phyloP scores from a whole-genome alignment of 2,329 filamentous ascomycete species.

The Ceratocystis albifundus region DNA sequence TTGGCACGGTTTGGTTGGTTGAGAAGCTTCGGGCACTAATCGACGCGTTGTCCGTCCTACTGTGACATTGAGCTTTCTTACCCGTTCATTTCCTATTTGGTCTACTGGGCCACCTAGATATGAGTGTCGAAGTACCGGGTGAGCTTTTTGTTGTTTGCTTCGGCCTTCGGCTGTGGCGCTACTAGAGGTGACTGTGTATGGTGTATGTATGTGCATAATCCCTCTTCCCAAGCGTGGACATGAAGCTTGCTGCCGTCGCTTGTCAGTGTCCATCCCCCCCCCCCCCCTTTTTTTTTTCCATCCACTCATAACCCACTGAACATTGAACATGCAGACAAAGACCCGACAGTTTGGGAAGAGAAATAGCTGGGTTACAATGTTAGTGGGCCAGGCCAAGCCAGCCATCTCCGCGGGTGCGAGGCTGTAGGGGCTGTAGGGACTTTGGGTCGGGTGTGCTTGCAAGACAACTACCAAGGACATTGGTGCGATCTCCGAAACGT shows the following conservation, averaged over 20 bases:
- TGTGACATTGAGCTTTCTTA: not conserved
- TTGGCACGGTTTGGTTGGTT: slow-evolving; percentile 7
- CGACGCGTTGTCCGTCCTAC: not conserved
- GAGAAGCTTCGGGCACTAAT: not conserved
- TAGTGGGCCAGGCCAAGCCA: not conserved
- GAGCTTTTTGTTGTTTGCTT: not conserved
- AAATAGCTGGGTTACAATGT: slow-evolving; percentile 4
- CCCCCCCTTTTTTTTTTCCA: not conserved
- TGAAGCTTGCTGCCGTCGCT: not conserved
- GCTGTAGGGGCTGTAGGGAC: not conserved
- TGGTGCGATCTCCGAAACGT: not conserved
- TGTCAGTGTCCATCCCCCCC: not conserved
- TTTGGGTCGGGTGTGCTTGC: not conserved
- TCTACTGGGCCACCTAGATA: not conserved
- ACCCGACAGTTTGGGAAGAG: slow-evolving; percentile 14
- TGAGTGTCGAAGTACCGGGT: not conserved
- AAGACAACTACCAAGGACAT: not conserved
- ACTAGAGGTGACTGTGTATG: not conserved
- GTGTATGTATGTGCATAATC: not conserved
- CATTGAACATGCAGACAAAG: not conserved
- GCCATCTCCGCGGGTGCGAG: not conserved
- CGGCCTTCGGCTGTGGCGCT: slow-evolving; percentile 2
- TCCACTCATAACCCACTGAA: not conserved
- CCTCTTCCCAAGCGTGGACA: not conserved
- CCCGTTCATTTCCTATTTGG: not conserved